Evolutionary conservation across 176 grass and related monocot species (phyloP), one percentile per base, ranked within the genome.

Genomic region (Paspalum vaginatum): DNA sequence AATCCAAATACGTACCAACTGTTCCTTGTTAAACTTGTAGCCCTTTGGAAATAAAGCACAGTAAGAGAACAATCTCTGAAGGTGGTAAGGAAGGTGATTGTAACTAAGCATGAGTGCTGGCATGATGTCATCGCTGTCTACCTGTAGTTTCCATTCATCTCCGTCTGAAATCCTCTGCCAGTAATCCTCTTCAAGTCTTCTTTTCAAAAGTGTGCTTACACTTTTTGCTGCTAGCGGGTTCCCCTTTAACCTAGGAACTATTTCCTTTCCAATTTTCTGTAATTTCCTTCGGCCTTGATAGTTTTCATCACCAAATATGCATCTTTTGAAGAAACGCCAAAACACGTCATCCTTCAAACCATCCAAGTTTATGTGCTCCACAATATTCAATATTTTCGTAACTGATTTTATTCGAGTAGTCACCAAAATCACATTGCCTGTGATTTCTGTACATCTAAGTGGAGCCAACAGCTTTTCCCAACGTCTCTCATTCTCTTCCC

Each of bases 31-130:
- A 68, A 91, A 91, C 3, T 24, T 59, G 39, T 78, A 82, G 40
- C 89, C 89, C 41, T 85, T 91, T 1, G 86, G 89, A 85, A 91
- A 91, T 39, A 76, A 10, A 67, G 81, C 69, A 82, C 81, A 85
- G 4, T 88, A 88, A 1, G 65, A 66, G 80, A 91, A 91, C 10
- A 83, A 37, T 4, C 24, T 48, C 37, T 88, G 79, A 50, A 91
- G 75, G 11, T 72, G 53, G 15, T 40, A 21, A 8, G 80, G 51
- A 13, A 91, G 44, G 16, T 64, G 77, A 61, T 85, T 55, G 74
- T 85, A 91, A 54, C 82, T 83, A 52, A 88, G 49, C 68, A 24
- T 88, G 11, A 88, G 76, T 76, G 83, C 72, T 11, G 85, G 85
- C 27, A 91, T 71, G 43, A 88, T 85, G 55, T 54, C 55, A 38